phyloP scores from a whole-genome alignment of 2,329 filamentous ascomycete genomes.

The Phyllosticta citribraziliensis region DNA sequence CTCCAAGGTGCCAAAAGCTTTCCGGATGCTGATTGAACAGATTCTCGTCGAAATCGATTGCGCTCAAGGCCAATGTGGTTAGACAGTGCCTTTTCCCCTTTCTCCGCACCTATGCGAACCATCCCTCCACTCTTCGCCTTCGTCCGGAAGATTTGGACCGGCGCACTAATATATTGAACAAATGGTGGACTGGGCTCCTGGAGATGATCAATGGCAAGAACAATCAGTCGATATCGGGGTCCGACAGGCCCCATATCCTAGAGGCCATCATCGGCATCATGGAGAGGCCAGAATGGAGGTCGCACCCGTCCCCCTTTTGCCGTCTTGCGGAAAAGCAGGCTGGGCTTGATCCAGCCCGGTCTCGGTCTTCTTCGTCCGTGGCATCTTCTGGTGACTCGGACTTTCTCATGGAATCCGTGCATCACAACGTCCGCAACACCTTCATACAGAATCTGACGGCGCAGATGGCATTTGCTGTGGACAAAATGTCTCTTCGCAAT shows the following conservation, averaged over 20 bases:
- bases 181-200: conserved; percentile 79
- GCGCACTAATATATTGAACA: conserved; percentile 69
- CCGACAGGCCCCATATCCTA: conserved; percentile 72
- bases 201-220: conserved; percentile 70
- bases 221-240: conserved; percentile 68
- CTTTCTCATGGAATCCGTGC: conserved; percentile 64
- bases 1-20: not conserved
- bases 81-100: conserved; percentile 67
- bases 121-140: conserved; percentile 56
- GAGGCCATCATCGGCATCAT: conserved; percentile 74
- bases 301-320: conserved; percentile 57
- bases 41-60: conserved; percentile 63
- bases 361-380: conserved; percentile 48
- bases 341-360: conserved; percentile 25
- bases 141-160: conserved; percentile 75
- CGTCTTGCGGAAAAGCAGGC: conserved; percentile 49
- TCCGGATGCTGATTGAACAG: conserved; percentile 21
- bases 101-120: conserved; percentile 57
- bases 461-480: conserved; percentile 79
- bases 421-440: conserved; percentile 81
- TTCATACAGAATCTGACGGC: conserved; percentile 73
- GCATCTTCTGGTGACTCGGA: conserved; percentile 51
- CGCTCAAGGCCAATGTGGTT: conserved; percentile 66
- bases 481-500: conserved; percentile 75
- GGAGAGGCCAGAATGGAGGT: conserved; percentile 80